Base-by-base conservation (phyloP, 495 filamentous ascomycete genomes). In the Pyronema domesticum region DNA sequence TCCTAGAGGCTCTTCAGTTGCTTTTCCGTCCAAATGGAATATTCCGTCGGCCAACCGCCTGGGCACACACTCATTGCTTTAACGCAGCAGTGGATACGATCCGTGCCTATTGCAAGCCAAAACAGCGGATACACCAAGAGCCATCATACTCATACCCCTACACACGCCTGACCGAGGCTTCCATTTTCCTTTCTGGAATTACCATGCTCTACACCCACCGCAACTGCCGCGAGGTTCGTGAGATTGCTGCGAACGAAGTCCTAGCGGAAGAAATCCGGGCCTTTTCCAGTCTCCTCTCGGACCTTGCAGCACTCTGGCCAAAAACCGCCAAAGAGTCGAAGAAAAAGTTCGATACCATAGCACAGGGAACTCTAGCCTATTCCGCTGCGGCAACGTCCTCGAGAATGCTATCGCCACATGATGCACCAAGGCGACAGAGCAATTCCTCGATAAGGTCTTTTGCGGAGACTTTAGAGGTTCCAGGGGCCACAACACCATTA, bases 1-100 rank as follows among this genome's bases (percentile, higher is more conserved):
- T 54, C 18, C 39, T 60, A n/a, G 63, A 65, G 43, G 63, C 63
- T 8, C 59, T 65, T 6, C 63, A 65, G 36, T 35, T 65, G 9
- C 57, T 65, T 8, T 65, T 65, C 47, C 51, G 59, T 6, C 63
- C 59, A 4, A 63, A 50, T 18, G 59, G 54, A 8, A 56, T 54
- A 40, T 59, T 65, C 18, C 56, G 51, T 6, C 54, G 10, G 8
- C 59, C 62, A 5, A 57, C 49, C 0, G 13, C 50, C 9, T 18
- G 39, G 30, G 56, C 46, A 6, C 19, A 57, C 5, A 54, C 57
- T 9, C 56, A 59, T 13, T 65, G 62, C 43, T 65, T 60, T 37
- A 43, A 17, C 9, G 43, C 62, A 4, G 59, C 62, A 6, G 17
- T 65, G 30, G 63, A 65, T 19, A 57, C 57, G 3, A 58, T 65